Conservation (phyloP, 148 eudicot genomes). For the Vaccinium darrowii region DNA sequence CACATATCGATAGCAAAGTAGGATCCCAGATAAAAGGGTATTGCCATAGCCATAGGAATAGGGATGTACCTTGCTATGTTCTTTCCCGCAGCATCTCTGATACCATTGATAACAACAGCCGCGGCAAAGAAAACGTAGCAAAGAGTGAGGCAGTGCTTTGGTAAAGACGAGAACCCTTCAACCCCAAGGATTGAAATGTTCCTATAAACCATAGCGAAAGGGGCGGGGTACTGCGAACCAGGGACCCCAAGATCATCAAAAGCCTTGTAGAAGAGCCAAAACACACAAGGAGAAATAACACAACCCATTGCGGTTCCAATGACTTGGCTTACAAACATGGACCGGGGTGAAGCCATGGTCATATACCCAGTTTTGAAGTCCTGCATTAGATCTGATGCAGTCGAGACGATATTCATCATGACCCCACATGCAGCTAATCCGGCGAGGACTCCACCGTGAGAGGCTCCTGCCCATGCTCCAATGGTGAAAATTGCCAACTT, state of each 20-base stretch:
- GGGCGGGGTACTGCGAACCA: constrained; percentile 41
- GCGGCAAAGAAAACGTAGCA: constrained; percentile 43
- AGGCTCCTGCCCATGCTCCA: constrained; percentile 80
- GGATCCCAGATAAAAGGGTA: constrained; percentile 62
- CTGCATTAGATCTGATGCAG: constrained; percentile 70
- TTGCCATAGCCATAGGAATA: constrained; percentile 71
- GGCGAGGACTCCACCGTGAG: constrained; percentile 62
- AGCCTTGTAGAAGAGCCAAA: constrained; percentile 63
- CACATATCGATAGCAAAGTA: constrained; percentile 72
- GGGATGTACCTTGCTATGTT: constrained; percentile 42
- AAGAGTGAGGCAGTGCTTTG: constrained; percentile 49
- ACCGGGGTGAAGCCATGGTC: constrained; percentile 60
- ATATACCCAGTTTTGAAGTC: constrained; percentile 80
- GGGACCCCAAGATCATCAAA: constrained; percentile 40
- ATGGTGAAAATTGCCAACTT: constrained; percentile 68
- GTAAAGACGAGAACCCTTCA: constrained; percentile 48
- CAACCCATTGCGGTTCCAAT: constrained; percentile 70
- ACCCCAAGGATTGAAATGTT: constrained; percentile 59
- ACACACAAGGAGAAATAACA: constrained; percentile 55
- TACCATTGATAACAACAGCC: constrained; percentile 40
- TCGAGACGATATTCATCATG: constrained; percentile 78
- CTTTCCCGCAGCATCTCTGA: constrained; percentile 34
- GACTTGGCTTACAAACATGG: constrained; percentile 68
- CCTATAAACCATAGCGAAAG: constrained; percentile 40
- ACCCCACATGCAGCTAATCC: constrained; percentile 92